Percentiles rank a stretch among this genome's conserved stretches.
These are phyloP conservation scores for Albophoma yamanashiensis DNA, from an alignment of 2,329 filamentous ascomycete genomes.

Conservation along the genomic window DNA sequence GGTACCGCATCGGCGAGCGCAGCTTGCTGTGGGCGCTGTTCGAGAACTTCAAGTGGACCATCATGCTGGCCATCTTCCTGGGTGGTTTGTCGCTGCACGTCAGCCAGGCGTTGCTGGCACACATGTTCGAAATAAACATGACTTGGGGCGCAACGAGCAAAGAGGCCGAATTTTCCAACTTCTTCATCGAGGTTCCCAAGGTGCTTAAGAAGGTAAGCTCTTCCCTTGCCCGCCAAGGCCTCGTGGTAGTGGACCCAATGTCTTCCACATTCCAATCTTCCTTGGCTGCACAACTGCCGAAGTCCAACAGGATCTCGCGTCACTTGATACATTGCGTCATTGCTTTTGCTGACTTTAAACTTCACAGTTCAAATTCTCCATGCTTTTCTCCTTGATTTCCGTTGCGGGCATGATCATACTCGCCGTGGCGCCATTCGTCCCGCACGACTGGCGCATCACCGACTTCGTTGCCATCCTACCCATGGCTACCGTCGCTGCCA, in stretches of 20 bases:
- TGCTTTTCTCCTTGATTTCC: constrained; percentile 47
- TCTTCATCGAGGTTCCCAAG: constrained; percentile 74
- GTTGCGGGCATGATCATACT: constrained; percentile 55
- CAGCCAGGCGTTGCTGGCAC: constrained; percentile 65
- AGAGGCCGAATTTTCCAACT: constrained; percentile 71
- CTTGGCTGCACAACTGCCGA: not conserved
- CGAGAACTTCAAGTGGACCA: constrained; percentile 64
- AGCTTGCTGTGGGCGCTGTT: constrained; percentile 44
- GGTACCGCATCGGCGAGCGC: constrained; percentile 59
- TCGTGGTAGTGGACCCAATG: not conserved
- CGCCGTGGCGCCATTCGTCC: constrained; percentile 52
- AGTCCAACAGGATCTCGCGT: not conserved
- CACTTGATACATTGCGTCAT: constrained; percentile 3
- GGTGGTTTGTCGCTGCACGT: constrained; percentile 75
- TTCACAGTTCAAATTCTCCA: constrained; percentile 60
- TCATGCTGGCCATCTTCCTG: constrained; percentile 69
- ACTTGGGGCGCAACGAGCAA: constrained; percentile 78
- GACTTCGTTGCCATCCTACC: constrained; percentile 69
- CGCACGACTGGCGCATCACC: constrained; percentile 53
- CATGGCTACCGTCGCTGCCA: constrained; percentile 59
- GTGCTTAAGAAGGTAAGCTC: constrained; percentile 64
- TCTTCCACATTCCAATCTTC: not conserved
- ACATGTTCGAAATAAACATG: constrained; percentile 83
- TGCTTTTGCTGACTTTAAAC: constrained; percentile 9
- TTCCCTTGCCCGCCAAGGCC: not conserved